phyloP scores from a whole-genome alignment of 1,284 basidiomycete species.

The Rhodofomes roseus region DNA sequence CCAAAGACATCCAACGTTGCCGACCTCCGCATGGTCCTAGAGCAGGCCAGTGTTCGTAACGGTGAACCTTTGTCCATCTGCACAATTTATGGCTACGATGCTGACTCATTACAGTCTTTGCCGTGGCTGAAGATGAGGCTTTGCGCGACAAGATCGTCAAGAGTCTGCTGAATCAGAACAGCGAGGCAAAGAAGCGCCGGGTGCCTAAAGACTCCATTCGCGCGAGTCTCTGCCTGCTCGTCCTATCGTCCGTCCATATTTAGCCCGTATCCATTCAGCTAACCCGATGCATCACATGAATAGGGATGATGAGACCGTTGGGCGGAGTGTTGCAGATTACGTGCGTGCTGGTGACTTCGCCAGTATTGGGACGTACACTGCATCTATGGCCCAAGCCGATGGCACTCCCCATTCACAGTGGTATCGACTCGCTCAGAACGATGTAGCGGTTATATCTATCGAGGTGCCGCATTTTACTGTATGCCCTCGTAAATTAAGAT shows the following conservation, averaged over 20 bases:
- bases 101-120: neutral
- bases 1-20: neutral
- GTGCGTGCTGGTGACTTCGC: conserved; percentile 1
- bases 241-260: neutral
- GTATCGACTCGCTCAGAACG: neutral
- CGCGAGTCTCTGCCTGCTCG: neutral
- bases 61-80: neutral
- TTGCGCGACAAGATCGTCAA: neutral
- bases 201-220: neutral
- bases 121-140: neutral
- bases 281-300: neutral
- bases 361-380: conserved; percentile 1
- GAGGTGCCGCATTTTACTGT: neutral
- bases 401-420: neutral
- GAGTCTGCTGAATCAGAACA: neutral
- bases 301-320: neutral
- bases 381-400: conserved; percentile 1
- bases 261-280: too few relatives aligned
- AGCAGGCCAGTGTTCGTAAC: neutral
- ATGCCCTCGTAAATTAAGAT: too few relatives aligned
- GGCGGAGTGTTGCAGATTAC: conserved; percentile 3
- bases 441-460: neutral
- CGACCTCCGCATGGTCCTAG: neutral
- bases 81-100: neutral
- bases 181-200: neutral